phyloP scores from a whole-genome alignment of 148 eudicot genomes.

The Rhododendron ovatum region DNA sequence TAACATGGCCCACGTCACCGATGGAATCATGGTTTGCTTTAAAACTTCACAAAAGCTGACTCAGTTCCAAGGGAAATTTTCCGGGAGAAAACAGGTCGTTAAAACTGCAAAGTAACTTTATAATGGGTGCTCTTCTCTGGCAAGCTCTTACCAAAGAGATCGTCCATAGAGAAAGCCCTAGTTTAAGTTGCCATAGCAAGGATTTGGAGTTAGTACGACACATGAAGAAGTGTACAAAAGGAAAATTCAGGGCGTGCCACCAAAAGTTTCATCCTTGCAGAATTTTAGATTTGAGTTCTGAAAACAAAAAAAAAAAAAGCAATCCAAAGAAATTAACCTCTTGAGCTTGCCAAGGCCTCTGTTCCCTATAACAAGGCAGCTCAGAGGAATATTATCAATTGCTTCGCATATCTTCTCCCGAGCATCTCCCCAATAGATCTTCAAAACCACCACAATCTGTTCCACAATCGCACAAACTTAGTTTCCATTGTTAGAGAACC shows the following conservation, averaged over 20 bases:
- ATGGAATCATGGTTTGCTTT: background rate
- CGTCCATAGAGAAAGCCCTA: background rate
- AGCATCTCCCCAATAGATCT: constrained; percentile 94
- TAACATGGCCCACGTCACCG: background rate
- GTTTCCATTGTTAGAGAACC: background rate
- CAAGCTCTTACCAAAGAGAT: background rate
- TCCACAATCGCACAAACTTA: background rate
- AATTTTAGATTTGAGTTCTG: background rate
- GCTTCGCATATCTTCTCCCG: constrained; percentile 81
- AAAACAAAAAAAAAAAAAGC: background rate
- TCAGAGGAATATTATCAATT: constrained; percentile 60
- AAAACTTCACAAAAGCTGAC: background rate
- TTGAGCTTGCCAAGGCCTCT: constrained; percentile 81
- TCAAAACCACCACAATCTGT: constrained; percentile 60
- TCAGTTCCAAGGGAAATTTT: background rate
- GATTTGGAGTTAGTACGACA: background rate
- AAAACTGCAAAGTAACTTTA: background rate
- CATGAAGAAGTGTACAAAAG: background rate
- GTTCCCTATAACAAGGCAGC: constrained; percentile 70
- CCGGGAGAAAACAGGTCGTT: background rate
- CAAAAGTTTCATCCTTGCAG: background rate
- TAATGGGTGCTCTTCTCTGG: background rate
- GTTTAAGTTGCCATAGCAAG: background rate
- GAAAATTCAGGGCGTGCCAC: background rate
- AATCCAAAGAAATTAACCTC: constrained; percentile 35